phyloP scores from a whole-genome alignment of 345 rosid genomes.

The Salix dunnii region DNA sequence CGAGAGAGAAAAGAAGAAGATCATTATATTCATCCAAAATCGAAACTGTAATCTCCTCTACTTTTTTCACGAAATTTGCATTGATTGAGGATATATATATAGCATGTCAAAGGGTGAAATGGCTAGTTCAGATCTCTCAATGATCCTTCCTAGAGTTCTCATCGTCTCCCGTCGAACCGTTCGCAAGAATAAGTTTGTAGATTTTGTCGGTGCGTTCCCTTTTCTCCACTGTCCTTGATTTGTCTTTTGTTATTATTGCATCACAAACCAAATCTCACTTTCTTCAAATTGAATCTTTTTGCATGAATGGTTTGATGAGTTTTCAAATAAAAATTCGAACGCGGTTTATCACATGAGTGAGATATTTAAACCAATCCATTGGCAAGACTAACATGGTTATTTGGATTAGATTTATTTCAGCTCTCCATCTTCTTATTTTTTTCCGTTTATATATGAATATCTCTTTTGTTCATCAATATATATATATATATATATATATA shows the following conservation, averaged over 20 bases:
- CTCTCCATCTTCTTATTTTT: too few species aligned
- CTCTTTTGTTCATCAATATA: too few species aligned
- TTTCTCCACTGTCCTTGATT: neutral
- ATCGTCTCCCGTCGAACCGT: slow-evolving; percentile 79
- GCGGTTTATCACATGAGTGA: too few species aligned
- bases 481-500: too few species aligned
- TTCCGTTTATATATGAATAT: too few species aligned
- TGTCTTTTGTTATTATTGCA: neutral
- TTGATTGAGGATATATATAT: neutral
- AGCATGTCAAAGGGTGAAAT: neutral
- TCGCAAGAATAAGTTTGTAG: slow-evolving; percentile 86
- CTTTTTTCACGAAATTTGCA: neutral
- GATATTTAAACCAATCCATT: too few species aligned
- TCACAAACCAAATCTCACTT: neutral
- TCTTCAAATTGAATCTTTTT: neutral
- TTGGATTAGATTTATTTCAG: too few species aligned
- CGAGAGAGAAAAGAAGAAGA: neutral
- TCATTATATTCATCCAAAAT: neutral
- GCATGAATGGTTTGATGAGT: too few species aligned
- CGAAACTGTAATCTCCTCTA: neutral
- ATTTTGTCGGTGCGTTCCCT: slow-evolving; percentile 63
- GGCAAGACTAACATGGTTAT: too few species aligned
- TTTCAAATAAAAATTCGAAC: too few species aligned
- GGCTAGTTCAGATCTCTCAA: slow-evolving; percentile 48
- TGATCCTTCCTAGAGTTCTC: slow-evolving; percentile 73